These are phyloP conservation scores for Sclerotiophoma versabilis DNA, from an alignment of 2,329 filamentous ascomycete genomes.

Conservation along the genomic window DNA sequence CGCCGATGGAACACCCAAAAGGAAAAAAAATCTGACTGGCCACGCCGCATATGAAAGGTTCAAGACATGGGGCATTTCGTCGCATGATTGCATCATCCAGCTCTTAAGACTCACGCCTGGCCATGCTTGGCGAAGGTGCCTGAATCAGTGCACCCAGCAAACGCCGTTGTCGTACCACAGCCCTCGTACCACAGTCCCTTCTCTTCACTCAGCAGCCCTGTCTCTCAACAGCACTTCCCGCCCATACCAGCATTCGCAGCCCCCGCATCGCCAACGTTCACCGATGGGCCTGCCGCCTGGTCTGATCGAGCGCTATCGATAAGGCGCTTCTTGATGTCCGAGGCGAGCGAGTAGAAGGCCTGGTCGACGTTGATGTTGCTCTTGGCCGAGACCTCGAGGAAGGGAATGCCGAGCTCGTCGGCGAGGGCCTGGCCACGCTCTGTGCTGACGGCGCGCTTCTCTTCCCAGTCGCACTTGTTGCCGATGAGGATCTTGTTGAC, in stretches of 20 bases:
- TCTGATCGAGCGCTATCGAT: constrained; percentile 89
- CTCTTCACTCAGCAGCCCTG: constrained; percentile 6
- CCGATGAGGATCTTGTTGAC: constrained; percentile 99
- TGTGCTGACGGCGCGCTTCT: constrained; percentile 93
- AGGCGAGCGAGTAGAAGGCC: constrained; percentile 93
- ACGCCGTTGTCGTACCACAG: neutral
- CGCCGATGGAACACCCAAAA: constrained; percentile 15
- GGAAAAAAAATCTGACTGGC: constrained; percentile 7
- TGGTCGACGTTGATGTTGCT: constrained; percentile 99
- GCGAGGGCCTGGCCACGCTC: constrained; percentile 93
- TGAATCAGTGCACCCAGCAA: constrained; percentile 1
- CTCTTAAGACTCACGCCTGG: neutral
- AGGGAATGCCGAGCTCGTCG: constrained; percentile 95
- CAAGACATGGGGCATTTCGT: constrained; percentile 1
- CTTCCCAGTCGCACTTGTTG: constrained; percentile 99
- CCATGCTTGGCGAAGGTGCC: neutral
- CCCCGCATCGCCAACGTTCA: constrained; percentile 45
- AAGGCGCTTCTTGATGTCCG: constrained; percentile 97
- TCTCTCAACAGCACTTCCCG: constrained; percentile 48
- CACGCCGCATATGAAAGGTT: constrained; percentile 1
- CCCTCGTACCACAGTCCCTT: too few relatives aligned
- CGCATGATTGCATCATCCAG: constrained; percentile 5
- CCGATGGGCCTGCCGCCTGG: constrained; percentile 35
- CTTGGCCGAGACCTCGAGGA: constrained; percentile 98
- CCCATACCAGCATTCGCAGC: constrained; percentile 40